Base-by-base conservation (phyloP, 2,329 filamentous ascomycete species). In the Calycina herbarum region DNA sequence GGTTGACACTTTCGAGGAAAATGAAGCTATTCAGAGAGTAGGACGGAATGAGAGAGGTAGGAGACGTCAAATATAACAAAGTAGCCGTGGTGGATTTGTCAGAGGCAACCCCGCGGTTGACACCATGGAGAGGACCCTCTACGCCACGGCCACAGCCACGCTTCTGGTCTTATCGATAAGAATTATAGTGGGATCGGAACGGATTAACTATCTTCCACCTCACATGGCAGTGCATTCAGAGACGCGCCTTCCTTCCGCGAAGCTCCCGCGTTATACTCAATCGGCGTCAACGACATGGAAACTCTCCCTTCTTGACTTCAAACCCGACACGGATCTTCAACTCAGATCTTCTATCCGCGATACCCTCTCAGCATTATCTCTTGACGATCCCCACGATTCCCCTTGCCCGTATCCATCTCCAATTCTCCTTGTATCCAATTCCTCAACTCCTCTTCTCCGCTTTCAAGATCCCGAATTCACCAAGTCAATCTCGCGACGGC, bases 1-100 rank as follows among this genome's bases (percentile, higher is more conserved):
- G 10, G 10, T 24, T 27, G 48, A 20, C 8, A 27, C 48, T 54
- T 54, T 13, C 10, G 8, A 24, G 11, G 20, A 13, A 54, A 27
- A 54, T 54, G 48, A 54, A 54, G 48, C 48, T 54, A 27, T 54
- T 54, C 48, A 54, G 48, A 54, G 10, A 20, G 20, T 54, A 27
- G 13, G 38, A 40, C 1, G 3, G 11, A 40, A 40, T 40, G 38
- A 15, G 38, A 40, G 38, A 40, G 38, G 38, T 40, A 40, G 10
- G 48, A 27, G 20, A 54, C 48, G 48, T 54, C 20, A 27, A 24
- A 27, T 54, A 27, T 5, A 54, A 27, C 7, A 0, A 20, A 20
- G 20, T 20, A 20, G 20, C 20, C 20, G 45, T 51, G 45, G 45
- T 54, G 24, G 48, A 54, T 54, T 54, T 54, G 48, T 54, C 24